A percentile compares a stretch with the other conserved stretches of the same genome.
These are phyloP conservation scores for Kluyveromyces sp. DNA, from an alignment of 1,139 yeast genomes.

Conservation along the genomic window DNA sequence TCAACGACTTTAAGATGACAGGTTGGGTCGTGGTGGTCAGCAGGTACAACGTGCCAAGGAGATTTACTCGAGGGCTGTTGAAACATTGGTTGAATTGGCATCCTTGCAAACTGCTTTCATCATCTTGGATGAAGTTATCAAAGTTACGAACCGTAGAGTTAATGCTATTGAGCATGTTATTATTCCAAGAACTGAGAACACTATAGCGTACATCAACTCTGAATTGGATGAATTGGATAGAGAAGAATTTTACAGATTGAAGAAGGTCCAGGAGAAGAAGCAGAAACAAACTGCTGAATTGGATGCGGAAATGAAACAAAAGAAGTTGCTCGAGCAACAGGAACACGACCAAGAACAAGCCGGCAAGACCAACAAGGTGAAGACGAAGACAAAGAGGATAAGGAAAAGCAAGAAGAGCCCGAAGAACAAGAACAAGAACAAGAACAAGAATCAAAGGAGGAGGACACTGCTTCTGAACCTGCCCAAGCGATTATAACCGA, in stretches of 20 bases:
- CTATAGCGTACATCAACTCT: slow-evolving; percentile 86
- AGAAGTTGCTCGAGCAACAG: neutral
- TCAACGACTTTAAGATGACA: slow-evolving; percentile 90
- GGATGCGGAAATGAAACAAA: slow-evolving; percentile 30
- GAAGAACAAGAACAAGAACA: slow-evolving; percentile 7
- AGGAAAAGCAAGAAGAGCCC: slow-evolving; percentile 1
- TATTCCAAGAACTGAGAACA: slow-evolving; percentile 94
- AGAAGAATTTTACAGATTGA: slow-evolving; percentile 93
- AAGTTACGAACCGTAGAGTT: slow-evolving; percentile 95
- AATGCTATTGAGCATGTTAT: slow-evolving; percentile 98
- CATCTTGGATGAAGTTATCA: slow-evolving; percentile 92
- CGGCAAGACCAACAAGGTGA: neutral
- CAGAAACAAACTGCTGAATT: slow-evolving; percentile 43
- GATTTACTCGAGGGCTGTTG: slow-evolving; percentile 91
- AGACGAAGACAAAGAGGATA: slow-evolving; percentile 2
- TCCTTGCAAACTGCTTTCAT: slow-evolving; percentile 93
- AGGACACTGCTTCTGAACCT: too few species aligned
- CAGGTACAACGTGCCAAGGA: slow-evolving; percentile 92
- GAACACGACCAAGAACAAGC: slow-evolving; percentile 9
- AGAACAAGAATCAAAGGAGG: neutral
- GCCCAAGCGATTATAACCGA: slow-evolving; percentile 33
- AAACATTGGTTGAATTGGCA: slow-evolving; percentile 90
- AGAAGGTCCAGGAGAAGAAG: slow-evolving; percentile 92
- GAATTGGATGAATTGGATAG: slow-evolving; percentile 96
- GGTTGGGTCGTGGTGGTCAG: slow-evolving; percentile 98